Conservation (phyloP, 805 yeast species). For the Barnettozyma salicaria region DNA sequence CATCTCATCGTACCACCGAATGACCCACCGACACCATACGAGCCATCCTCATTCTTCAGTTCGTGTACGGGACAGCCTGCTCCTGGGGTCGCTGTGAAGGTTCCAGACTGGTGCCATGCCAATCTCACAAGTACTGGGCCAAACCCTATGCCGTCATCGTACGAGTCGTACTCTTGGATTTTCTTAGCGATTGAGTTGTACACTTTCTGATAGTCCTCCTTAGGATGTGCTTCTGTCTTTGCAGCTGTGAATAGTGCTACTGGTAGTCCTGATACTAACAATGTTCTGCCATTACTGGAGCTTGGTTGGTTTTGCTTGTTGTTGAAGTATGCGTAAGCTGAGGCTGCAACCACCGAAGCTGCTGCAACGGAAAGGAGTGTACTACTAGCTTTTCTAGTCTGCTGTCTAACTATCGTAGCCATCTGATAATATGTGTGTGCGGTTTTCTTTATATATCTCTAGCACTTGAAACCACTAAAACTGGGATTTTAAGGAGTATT, state of each 20-base stretch:
- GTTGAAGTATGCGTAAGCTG: slow-evolving; percentile 4
- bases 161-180: slow-evolving; percentile 48
- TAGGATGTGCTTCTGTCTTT: slow-evolving; percentile 9
- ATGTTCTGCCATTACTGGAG: slow-evolving; percentile 1
- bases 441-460: neutral
- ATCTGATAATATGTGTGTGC: slow-evolving; percentile 1
- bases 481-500: neutral
- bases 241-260: slow-evolving; percentile 5
- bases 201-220: slow-evolving; percentile 53
- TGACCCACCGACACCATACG: slow-evolving; percentile 47
- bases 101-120: slow-evolving; percentile 88
- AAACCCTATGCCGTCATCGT: slow-evolving; percentile 61
- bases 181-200: slow-evolving; percentile 69
- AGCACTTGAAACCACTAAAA: neutral
- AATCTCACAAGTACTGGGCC: slow-evolving; percentile 77
- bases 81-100: slow-evolving; percentile 49
- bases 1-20: slow-evolving; percentile 63
- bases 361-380: slow-evolving; percentile 7
- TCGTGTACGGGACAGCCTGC: slow-evolving; percentile 32
- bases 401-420: slow-evolving; percentile 9
- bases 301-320: slow-evolving; percentile 1
- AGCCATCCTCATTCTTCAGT: slow-evolving; percentile 8
- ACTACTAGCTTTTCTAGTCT: neutral
- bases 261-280: slow-evolving; percentile 5
- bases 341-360: slow-evolving; percentile 2